Evolutionary conservation across 208 protist genomes (phyloP).

Genomic region (Naegleria lovaniensis): DNA sequence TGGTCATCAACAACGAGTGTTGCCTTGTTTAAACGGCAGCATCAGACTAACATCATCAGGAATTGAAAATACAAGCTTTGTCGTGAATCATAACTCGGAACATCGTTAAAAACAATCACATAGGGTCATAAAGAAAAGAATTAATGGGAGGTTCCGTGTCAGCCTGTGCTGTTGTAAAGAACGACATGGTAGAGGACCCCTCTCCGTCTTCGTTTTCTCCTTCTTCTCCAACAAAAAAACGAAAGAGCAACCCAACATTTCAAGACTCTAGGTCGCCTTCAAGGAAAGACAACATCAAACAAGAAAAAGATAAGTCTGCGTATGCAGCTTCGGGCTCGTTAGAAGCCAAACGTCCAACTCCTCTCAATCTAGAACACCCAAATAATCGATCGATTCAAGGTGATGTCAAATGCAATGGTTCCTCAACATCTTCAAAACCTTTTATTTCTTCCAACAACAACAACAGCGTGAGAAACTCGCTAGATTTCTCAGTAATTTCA

Average conservation of each 20-base stretch:
- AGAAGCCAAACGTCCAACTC: background rate
- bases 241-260: background rate
- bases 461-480: background rate
- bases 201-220: background rate
- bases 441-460: background rate
- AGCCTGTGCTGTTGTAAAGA: background rate
- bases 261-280: too few relatives aligned
- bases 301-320: background rate
- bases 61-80: too few relatives aligned
- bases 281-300: background rate
- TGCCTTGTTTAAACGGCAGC: too few relatives aligned
- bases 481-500: background rate
- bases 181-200: background rate
- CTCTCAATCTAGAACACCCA: background rate
- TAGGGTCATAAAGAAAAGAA: background rate
- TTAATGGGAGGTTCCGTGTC: background rate
- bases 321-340: background rate
- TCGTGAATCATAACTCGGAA: too few relatives aligned
- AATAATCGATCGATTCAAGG: background rate
- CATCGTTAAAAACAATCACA: background rate
- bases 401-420: background rate
- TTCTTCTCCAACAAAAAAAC: background rate
- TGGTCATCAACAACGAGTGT: too few relatives aligned
- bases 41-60: too few relatives aligned
- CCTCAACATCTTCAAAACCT: background rate